A percentile compares a stretch with the other conserved stretches of the same genome.
Conservation (phyloP, 495 filamentous ascomycete species). For the Tuber borchii region DNA sequence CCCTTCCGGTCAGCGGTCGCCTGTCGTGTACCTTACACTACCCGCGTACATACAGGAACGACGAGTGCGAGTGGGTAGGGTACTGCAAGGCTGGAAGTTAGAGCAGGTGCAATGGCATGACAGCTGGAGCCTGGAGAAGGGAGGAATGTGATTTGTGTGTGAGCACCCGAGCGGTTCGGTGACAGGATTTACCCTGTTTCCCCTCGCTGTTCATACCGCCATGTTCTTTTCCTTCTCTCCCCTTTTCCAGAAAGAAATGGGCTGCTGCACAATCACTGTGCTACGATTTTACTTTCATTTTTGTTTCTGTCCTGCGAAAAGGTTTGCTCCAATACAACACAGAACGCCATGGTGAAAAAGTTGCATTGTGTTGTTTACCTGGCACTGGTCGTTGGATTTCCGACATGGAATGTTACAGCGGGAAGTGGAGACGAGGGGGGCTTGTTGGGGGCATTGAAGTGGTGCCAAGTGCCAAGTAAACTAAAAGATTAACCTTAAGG, state of each 20-base stretch:
- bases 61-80: neutral
- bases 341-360: neutral
- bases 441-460: neutral
- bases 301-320: neutral
- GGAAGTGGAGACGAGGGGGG: neutral
- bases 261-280: neutral
- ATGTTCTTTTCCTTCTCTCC: neutral
- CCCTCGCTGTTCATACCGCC: neutral
- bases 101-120: neutral
- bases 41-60: constrained; percentile 20
- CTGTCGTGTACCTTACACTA: constrained; percentile 16
- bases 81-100: neutral
- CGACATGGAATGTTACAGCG: neutral
- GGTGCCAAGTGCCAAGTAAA: neutral
- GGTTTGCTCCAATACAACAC: neutral
- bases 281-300: neutral
- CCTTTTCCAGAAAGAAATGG: neutral
- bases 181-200: neutral
- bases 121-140: neutral
- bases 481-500: neutral
- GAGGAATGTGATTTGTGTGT: neutral
- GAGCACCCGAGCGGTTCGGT: neutral
- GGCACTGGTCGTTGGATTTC: neutral
- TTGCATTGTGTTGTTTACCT: neutral
- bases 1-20: neutral